Evolutionary conservation across 306 rosid species (phyloP).

Genomic region (Medicago truncatula): MtrunA17r5.0-ANR NC_053043.1:11244001-11244500

Average conservation of each 20-base stretch:
- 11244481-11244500: too few relatives aligned
- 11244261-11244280: background rate
- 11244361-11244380: conserved; percentile 25
- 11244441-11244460: too few relatives aligned
- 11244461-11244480: too few relatives aligned
- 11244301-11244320: background rate
- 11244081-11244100: background rate
- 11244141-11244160: background rate
- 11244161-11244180: background rate
- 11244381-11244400: conserved; percentile 12
- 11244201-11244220: background rate
- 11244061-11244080: background rate
- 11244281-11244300: background rate
- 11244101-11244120: background rate
- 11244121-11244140: conserved; percentile 11
- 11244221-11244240: background rate
- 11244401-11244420: background rate
- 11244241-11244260: conserved; percentile 3
- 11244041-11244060: conserved; percentile 21
- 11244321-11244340: background rate
- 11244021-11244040: background rate
- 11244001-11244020: background rate
- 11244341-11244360: background rate
- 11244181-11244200: background rate
- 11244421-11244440: background rate